Evolutionary conservation across 768 basidiomycete species (phyloP).

Genomic region (Termitomyces sp.): DNA sequence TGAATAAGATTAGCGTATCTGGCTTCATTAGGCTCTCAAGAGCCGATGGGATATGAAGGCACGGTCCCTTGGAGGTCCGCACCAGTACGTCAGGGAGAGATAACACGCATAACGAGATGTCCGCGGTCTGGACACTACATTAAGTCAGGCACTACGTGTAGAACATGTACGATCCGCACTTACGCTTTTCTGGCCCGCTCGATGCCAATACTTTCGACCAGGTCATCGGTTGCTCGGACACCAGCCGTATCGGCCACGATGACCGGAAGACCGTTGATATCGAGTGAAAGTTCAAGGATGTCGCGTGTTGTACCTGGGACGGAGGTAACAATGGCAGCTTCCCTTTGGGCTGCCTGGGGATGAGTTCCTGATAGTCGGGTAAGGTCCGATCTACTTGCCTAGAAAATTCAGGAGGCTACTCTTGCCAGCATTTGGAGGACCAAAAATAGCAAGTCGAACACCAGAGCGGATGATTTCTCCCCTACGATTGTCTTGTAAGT

Average conservation of each 20-base stretch:
- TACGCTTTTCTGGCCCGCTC: conserved; percentile 68
- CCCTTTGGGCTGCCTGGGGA: conserved; percentile 60
- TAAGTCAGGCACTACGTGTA: not conserved
- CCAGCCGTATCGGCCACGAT: conserved; percentile 87
- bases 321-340: conserved; percentile 86
- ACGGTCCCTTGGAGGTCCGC: conserved; percentile 8
- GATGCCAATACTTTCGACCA: conserved; percentile 80
- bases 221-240: conserved; percentile 60
- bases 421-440: conserved; percentile 94
- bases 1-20: conserved; percentile 69
- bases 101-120: conserved; percentile 78
- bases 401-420: conserved; percentile 84
- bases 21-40: conserved; percentile 46
- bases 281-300: conserved; percentile 78
- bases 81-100: conserved; percentile 51
- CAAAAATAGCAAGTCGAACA: conserved; percentile 82
- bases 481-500: conserved; percentile 67
- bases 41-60: conserved; percentile 37
- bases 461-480: conserved; percentile 86
- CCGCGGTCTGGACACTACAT: conserved; percentile 58
- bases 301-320: conserved; percentile 90
- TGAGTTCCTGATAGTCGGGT: not conserved
- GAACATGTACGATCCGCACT: conserved; percentile 21
- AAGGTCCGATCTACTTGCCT: conserved; percentile 38
- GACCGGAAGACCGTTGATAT: conserved; percentile 85